Base-by-base conservation (phyloP, 2,329 filamentous ascomycete species). In the Polychaeton citri region DNA sequence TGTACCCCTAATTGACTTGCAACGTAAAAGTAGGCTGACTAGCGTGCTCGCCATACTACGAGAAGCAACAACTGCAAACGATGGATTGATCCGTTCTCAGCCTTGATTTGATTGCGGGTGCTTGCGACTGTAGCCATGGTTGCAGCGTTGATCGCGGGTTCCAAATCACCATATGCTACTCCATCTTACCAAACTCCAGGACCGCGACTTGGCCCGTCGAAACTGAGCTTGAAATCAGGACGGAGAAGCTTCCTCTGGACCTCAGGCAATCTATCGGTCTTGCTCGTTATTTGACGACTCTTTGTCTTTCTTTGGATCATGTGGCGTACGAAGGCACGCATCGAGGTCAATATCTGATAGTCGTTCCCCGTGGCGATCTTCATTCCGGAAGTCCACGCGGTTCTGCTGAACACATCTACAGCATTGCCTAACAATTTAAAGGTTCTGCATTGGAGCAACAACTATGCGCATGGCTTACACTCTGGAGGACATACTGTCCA, bases 301-400 rank as follows among this genome's bases (percentile, higher is more conserved):
- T 20, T 34, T 5, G 36, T 32, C 8, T 38, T 40, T 20, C 15
- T 40, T 6, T 38, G 38, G 35, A 37, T 40, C 17, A 33, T 38
- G 7, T 40, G 38, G 38, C 24, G 18, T 13, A 38, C 38, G 21
- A 20, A 30, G 7, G 38, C 35, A 8, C 18, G 16, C 13, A n/a
- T 32, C 6, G 10, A 10, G 2, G 33, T 21, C 2, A 39, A 39
- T 13, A 18, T 40, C 3, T 32, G 34, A 18, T 37, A 37, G 40
- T 37, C 40, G 2, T 19, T 42, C 3, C 37, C 33, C 9, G 37
- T 42, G 16, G 35, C 21, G 5, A 30, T 35, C 5, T 42, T 42
- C 15, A 15, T 42, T 6, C 40, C 40, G 34, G 12, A 28, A 7
- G 24, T 15, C 15, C 12, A 10, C 24, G n/a, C n/a, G n/a, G n/a